Conservation (phyloP, 1,284 basidiomycete genomes). For the Amylostereum chailletii region DNA sequence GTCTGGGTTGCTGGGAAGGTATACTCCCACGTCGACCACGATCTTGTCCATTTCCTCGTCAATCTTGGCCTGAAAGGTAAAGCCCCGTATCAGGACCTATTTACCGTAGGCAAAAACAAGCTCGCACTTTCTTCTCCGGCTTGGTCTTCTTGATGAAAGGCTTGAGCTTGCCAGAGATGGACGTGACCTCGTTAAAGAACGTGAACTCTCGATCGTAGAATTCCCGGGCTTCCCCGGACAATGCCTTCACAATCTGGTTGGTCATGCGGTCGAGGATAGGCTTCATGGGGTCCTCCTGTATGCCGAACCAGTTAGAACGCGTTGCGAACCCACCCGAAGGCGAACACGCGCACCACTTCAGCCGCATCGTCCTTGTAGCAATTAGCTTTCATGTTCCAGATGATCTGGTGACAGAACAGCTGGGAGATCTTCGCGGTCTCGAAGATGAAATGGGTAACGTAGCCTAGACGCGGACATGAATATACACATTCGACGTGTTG, state of each 20-base stretch:
- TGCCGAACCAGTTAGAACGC: neutral
- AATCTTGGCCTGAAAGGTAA: constrained; percentile 75
- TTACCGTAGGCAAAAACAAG: neutral
- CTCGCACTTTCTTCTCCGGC: constrained; percentile 86
- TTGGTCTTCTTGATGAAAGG: constrained; percentile 96
- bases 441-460: constrained; percentile 93
- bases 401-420: constrained; percentile 98
- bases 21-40: constrained; percentile 87
- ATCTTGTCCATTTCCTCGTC: constrained; percentile 99
- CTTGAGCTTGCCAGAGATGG: constrained; percentile 96
- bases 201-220: constrained; percentile 96
- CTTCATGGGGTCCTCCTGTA: constrained; percentile 90
- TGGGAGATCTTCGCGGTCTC: constrained; percentile 98
- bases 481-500: constrained; percentile 2
- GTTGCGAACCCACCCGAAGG: neutral
- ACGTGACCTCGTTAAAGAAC: constrained; percentile 96
- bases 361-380: constrained; percentile 87
- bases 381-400: constrained; percentile 99
- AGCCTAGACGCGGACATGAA: constrained; percentile 43
- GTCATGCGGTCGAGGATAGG: constrained; percentile 88
- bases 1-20: constrained; percentile 96
- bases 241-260: constrained; percentile 70
- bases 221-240: constrained; percentile 84
- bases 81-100: neutral
- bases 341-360: constrained; percentile 53